phyloP scores from a whole-genome alignment of 1,284 basidiomycete genomes.

The Trichosporon sp. region DNA sequence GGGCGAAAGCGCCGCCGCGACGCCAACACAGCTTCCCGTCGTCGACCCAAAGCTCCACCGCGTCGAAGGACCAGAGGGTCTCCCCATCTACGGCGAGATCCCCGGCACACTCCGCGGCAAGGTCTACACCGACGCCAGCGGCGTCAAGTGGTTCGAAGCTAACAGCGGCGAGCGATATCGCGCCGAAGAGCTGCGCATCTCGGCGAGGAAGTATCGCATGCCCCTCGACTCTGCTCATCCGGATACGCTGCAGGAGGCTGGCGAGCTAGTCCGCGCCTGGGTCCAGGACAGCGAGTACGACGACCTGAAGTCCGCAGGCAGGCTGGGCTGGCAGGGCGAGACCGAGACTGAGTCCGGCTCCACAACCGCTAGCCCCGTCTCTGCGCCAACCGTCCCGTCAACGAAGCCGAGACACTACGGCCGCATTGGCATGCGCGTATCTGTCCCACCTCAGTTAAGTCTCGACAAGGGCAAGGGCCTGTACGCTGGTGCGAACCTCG shows the following conservation, averaged over 20 bases:
- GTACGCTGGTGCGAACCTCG: background rate
- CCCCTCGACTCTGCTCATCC: slow-evolving; percentile 19
- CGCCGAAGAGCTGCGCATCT: slow-evolving; percentile 12
- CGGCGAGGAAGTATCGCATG: slow-evolving; percentile 18
- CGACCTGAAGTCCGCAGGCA: slow-evolving; percentile 6
- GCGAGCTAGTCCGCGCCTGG: slow-evolving; percentile 13
- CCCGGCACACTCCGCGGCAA: background rate
- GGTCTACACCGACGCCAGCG: slow-evolving; percentile 12
- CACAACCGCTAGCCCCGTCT: background rate
- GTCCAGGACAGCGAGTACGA: slow-evolving; percentile 12
- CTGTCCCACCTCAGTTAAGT: background rate
- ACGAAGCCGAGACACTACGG: background rate
- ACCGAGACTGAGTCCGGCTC: background rate
- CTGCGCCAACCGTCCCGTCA: background rate
- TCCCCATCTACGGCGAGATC: slow-evolving; percentile 6
- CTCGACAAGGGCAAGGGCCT: slow-evolving; percentile 1
- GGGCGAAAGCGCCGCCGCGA: background rate
- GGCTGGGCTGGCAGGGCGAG: slow-evolving; percentile 15
- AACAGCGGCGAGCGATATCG: slow-evolving; percentile 4
- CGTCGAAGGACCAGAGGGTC: slow-evolving; percentile 5
- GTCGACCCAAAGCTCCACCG: background rate
- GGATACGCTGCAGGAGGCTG: slow-evolving; percentile 13
- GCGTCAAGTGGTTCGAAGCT: slow-evolving; percentile 14
- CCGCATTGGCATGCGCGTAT: background rate
- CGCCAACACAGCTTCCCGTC: background rate